A percentile compares a stretch with the other conserved stretches of the same genome.
Evolutionary conservation across 1,284 basidiomycete genomes (phyloP).

Genomic region (Trametes sp.): DNA sequence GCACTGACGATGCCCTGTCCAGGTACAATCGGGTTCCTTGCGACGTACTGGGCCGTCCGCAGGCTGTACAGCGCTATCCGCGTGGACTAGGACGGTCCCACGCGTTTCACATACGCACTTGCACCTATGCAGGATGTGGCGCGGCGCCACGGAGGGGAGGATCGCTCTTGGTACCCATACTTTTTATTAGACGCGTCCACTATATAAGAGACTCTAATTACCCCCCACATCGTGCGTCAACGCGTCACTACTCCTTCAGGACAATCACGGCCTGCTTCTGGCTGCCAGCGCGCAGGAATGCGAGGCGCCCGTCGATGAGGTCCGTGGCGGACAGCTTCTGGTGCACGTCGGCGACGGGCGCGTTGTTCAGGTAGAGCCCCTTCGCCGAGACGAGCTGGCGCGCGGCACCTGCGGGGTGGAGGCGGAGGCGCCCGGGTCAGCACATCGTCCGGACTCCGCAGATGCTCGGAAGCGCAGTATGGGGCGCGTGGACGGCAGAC

Average conservation of each 20-base stretch:
- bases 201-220: constrained; percentile 6
- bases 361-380: constrained; percentile 64
- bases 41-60: constrained; percentile 87
- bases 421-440: background rate
- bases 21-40: constrained; percentile 88
- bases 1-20: constrained; percentile 20
- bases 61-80: constrained; percentile 83
- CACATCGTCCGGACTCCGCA: background rate
- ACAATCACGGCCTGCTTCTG: constrained; percentile 74
- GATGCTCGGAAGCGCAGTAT: background rate
- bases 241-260: constrained; percentile 11
- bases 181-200: constrained; percentile 11
- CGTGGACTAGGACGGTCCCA: constrained; percentile 57
- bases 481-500: constrained; percentile 16
- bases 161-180: background rate
- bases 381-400: constrained; percentile 57
- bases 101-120: background rate
- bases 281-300: constrained; percentile 79
- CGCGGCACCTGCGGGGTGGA: constrained; percentile 53
- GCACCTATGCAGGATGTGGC: background rate
- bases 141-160: background rate
- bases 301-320: constrained; percentile 70
- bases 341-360: constrained; percentile 50
- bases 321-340: constrained; percentile 54
- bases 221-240: background rate